These are phyloP conservation scores for Chaetothyriales sp. DNA, from an alignment of 2,329 filamentous ascomycete species.

Conservation along the genomic window DNA sequence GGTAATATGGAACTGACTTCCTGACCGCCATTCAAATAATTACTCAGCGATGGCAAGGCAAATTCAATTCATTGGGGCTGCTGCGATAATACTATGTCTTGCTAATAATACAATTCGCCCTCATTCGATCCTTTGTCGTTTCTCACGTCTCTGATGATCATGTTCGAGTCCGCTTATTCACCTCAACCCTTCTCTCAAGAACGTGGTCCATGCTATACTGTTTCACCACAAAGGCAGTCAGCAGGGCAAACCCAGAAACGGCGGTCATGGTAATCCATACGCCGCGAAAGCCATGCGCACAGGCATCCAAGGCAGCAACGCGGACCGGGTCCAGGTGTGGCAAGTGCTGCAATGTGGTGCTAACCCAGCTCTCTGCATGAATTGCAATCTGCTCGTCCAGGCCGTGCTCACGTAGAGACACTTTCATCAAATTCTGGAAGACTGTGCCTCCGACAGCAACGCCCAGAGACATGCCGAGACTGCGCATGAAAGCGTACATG, in stretches of 20 bases:
- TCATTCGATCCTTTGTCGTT: too few relatives aligned
- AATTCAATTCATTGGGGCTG: too few relatives aligned
- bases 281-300: constrained; percentile 7
- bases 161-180: background rate
- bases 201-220: background rate
- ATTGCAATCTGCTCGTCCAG: background rate
- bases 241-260: background rate
- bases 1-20: too few relatives aligned
- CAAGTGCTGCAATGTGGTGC: constrained; percentile 2
- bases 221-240: background rate
- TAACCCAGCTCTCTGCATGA: background rate
- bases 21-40: too few relatives aligned
- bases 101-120: too few relatives aligned
- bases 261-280: constrained; percentile 1
- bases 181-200: background rate
- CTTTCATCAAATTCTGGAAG: constrained; percentile 23
- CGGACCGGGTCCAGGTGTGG: background rate
- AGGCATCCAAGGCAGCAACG: constrained; percentile 2
- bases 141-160: too few relatives aligned
- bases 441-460: constrained; percentile 27
- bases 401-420: background rate
- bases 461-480: constrained; percentile 32
- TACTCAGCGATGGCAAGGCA: too few relatives aligned
- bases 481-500: constrained; percentile 27
- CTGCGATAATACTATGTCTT: too few relatives aligned